Evolutionary conservation across 805 yeast genomes (phyloP), one percentile per base, ranked within the genome.

Genomic region (Priceomyces castillae): DNA sequence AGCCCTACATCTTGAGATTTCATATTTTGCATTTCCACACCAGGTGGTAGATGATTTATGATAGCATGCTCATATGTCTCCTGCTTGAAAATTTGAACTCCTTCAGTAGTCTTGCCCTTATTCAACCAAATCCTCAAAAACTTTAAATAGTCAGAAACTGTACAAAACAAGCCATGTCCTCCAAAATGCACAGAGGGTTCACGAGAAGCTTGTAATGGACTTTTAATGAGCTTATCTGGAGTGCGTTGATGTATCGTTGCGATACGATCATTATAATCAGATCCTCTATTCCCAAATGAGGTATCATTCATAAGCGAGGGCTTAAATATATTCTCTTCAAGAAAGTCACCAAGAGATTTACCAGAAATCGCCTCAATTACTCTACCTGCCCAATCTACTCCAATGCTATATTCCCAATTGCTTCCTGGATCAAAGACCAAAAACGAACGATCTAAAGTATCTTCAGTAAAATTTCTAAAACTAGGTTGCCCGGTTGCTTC

Each of bases 111-210:
- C 3, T 51, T 46, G 7, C 78, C 78, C 36, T 62, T 60, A 45
- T 73, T 73, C 34, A 74, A 54, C 49, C 73, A 59, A 10, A 65
- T 54, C 6, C 74, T 58, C 22, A 74, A 46, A 34, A 72, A 59
- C 48, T 61, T 64, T 39, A 66, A 58, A 46, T 65, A 73, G 46
- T 74, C 77, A 7, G 53, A 54, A 3, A 66, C 69, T 7, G 65
- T 69, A 1, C 73, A 63, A 40, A 62, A 71, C 33, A 65, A 47
- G 3, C 78, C 78, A 7, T 69, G 74, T 22, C 78, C 78, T 5
- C 75, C 78, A 48, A 67, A 57, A 35, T 61, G 62, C 31, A 61
- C 39, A 19, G 37, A 41, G 28, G 65, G 60, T 12, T 47, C 45
- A 9, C 38, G 48, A 1, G 45, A 17, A n/a, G n/a, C n/a, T n/a